A percentile compares a stretch with the other conserved stretches of the same genome.
phyloP scores from a whole-genome alignment of 768 basidiomycete species.

The Grammothele lineata region DNA sequence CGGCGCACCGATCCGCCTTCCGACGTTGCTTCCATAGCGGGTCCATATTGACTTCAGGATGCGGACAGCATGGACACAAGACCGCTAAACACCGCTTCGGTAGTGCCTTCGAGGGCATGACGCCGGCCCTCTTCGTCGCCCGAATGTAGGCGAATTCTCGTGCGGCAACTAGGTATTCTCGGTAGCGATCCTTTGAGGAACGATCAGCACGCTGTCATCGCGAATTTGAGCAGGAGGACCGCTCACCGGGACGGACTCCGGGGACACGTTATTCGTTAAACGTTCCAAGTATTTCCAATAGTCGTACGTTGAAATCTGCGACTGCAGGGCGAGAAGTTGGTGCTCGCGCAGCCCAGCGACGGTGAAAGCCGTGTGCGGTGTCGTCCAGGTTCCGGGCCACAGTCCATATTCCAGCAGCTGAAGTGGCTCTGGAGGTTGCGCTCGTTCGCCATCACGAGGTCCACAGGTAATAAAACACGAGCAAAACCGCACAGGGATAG shows the following conservation, averaged over 20 bases:
- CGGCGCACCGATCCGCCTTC: too few species aligned
- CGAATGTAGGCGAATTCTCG: constrained; percentile 1
- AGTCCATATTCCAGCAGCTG: background rate
- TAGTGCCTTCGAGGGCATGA: background rate
- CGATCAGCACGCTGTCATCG: background rate
- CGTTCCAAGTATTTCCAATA: background rate
- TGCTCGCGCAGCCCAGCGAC: background rate
- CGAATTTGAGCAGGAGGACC: background rate
- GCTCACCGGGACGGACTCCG: background rate
- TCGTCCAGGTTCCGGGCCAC: background rate
- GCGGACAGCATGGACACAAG: constrained; percentile 16
- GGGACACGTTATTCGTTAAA: background rate
- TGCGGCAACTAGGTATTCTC: constrained; percentile 3
- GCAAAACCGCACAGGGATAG: background rate
- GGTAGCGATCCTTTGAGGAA: constrained; percentile 7
- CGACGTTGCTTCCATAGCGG: background rate
- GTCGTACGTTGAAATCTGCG: background rate
- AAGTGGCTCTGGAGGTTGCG: too few species aligned
- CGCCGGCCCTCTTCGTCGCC: background rate
- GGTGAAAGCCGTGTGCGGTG: background rate
- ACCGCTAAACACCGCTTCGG: constrained; percentile 2
- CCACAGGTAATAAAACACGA: background rate
- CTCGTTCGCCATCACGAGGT: background rate
- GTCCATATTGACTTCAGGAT: constrained; percentile 16
- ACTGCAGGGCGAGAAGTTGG: background rate